Conservation (phyloP, 2,329 filamentous ascomycete genomes). For the Fusarium pseudoanthophilum region DNA sequence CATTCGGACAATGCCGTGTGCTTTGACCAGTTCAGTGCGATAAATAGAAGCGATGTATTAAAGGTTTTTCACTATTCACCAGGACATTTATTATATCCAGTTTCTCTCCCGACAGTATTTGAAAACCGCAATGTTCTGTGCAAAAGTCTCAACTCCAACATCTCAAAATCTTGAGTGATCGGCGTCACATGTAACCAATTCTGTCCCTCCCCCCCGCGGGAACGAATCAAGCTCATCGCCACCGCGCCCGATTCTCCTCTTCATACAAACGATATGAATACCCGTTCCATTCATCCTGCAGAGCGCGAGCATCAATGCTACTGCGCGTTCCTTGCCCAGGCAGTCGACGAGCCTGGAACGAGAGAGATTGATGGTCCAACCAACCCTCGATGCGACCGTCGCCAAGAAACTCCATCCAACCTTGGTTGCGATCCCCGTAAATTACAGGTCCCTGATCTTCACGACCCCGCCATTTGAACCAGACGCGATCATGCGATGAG, state of each 20-base stretch:
- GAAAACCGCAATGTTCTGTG: not conserved
- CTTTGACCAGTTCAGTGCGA: not conserved
- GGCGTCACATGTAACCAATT: constrained; percentile 15
- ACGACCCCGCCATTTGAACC: constrained; percentile 52
- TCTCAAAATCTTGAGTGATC: not conserved
- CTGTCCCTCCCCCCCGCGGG: constrained; percentile 1
- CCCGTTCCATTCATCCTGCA: constrained; percentile 45
- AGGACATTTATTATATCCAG: not conserved
- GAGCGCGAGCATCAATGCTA: constrained; percentile 35
- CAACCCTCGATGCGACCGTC: constrained; percentile 50
- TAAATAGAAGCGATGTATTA: constrained; percentile 1
- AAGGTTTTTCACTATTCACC: not conserved
- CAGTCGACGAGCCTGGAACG: constrained; percentile 43
- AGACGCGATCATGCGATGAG: constrained; percentile 44
- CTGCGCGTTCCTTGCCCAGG: constrained; percentile 47
- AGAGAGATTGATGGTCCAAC: constrained; percentile 43
- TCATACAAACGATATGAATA: constrained; percentile 49
- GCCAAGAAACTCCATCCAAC: constrained; percentile 53
- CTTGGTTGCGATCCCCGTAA: constrained; percentile 42
- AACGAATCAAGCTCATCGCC: constrained; percentile 16
- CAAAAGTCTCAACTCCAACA: not conserved
- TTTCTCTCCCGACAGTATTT: not conserved
- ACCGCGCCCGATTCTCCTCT: constrained; percentile 33
- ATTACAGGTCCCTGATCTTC: constrained; percentile 46
- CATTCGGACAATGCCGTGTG: constrained; percentile 25